Conservation (phyloP, 176 grass and related monocot species). For the Coix lacrymajobi region DNA sequence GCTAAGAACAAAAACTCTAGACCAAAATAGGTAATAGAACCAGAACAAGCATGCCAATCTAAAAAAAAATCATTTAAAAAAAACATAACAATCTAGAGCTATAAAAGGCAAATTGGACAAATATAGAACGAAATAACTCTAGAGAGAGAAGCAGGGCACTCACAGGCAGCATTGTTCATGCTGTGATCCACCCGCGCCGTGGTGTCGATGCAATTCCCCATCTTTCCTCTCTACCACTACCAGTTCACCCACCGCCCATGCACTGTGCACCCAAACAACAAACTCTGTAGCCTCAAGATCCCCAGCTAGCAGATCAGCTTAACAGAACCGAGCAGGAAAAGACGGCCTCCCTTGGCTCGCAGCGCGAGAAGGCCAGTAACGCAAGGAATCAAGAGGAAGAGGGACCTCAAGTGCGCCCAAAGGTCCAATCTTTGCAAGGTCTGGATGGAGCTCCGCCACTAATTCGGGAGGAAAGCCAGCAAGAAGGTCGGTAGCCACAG, state of each 20-base stretch:
- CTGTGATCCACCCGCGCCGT: conserved; percentile 50
- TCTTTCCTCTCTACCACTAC: conserved; percentile 33
- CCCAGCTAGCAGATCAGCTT: background rate
- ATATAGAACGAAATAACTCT: background rate
- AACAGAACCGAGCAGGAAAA: background rate
- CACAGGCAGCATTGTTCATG: conserved; percentile 59
- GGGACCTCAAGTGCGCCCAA: background rate
- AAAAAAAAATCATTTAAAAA: background rate
- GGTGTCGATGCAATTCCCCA: conserved; percentile 82
- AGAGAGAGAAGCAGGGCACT: conserved; percentile 32
- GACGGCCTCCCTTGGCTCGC: background rate
- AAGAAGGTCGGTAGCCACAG: background rate
- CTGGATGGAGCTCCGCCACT: background rate
- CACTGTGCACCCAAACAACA: conserved; percentile 16
- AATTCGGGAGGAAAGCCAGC: background rate
- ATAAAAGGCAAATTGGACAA: conserved; percentile 19
- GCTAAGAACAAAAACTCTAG: background rate
- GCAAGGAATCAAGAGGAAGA: conserved; percentile 6
- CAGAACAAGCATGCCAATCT: background rate
- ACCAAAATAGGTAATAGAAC: background rate
- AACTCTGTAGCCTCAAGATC: conserved; percentile 3
- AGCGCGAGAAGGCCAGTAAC: background rate
- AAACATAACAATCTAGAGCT: background rate
- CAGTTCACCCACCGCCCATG: conserved; percentile 28
- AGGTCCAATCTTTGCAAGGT: conserved; percentile 10